A percentile compares a stretch with the other conserved stretches of the same genome.
These are phyloP conservation scores for Apiospora sp. DNA, from an alignment of 2,329 filamentous ascomycete species.

Conservation along the genomic window DNA sequence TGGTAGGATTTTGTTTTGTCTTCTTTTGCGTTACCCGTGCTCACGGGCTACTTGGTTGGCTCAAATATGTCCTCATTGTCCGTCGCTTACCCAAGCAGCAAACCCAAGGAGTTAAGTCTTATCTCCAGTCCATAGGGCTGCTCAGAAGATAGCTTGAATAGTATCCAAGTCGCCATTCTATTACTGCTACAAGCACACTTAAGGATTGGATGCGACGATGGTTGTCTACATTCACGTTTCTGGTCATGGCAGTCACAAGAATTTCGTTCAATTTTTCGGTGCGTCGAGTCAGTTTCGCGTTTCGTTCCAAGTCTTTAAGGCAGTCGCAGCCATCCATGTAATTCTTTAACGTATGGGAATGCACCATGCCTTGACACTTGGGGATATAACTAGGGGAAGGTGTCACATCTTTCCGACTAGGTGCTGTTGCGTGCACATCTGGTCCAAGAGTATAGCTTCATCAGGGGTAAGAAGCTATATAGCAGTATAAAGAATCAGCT, in stretches of 20 bases:
- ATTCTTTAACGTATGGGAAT: neutral
- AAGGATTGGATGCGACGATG: neutral
- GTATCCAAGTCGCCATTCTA: neutral
- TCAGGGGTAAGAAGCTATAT: neutral
- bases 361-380: neutral
- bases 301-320: neutral
- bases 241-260: neutral
- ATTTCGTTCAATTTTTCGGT: neutral
- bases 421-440: neutral
- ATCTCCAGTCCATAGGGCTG: constrained; percentile 10
- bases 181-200: neutral
- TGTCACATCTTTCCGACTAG: neutral
- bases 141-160: neutral
- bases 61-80: neutral
- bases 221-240: neutral
- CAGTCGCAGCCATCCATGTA: neutral
- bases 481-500: neutral
- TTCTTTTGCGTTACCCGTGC: neutral
- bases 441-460: neutral
- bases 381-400: neutral
- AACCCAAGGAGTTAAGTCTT: neutral
- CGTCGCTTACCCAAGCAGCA: neutral
- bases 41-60: neutral
- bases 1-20: neutral
- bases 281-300: neutral